phyloP scores from a whole-genome alignment of 2,329 filamentous ascomycete species.

The Beauveria medogensis region DNA sequence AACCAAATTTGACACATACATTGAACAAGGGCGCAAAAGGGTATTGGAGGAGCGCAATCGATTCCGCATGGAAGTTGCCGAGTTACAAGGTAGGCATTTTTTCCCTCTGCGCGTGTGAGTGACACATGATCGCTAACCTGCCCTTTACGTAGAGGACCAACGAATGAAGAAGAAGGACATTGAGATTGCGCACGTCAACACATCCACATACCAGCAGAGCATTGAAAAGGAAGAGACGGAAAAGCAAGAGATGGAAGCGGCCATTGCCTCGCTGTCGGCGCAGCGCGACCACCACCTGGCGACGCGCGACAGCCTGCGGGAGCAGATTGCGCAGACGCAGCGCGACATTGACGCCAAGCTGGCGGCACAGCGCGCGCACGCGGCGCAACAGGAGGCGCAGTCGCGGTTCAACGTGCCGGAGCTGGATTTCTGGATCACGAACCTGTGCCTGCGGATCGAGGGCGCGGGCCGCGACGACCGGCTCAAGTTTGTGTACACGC shows the following conservation, averaged over 20 bases:
- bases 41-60: constrained; percentile 91
- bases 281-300: constrained; percentile 55
- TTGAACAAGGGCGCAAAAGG: constrained; percentile 81
- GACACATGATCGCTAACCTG: neutral
- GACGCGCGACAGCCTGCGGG: constrained; percentile 47
- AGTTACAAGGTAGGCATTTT: constrained; percentile 64
- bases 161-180: constrained; percentile 83
- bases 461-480: constrained; percentile 77
- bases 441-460: constrained; percentile 81
- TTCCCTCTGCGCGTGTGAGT: too few relatives aligned
- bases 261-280: constrained; percentile 48
- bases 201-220: constrained; percentile 61
- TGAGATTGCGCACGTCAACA: constrained; percentile 69
- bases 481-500: constrained; percentile 82
- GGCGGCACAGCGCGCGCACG: constrained; percentile 64
- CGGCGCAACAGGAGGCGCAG: constrained; percentile 71
- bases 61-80: constrained; percentile 82
- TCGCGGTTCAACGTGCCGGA: constrained; percentile 85
- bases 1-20: constrained; percentile 83
- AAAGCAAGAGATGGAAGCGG: constrained; percentile 62
- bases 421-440: constrained; percentile 91
- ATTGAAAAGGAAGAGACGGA: constrained; percentile 72
- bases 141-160: constrained; percentile 62
- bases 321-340: constrained; percentile 60
- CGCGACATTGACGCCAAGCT: constrained; percentile 60